Evolutionary conservation across 805 yeast species (phyloP), one percentile per base, ranked within the genome.

Genomic region (Pichia phayaonensis): DNA sequence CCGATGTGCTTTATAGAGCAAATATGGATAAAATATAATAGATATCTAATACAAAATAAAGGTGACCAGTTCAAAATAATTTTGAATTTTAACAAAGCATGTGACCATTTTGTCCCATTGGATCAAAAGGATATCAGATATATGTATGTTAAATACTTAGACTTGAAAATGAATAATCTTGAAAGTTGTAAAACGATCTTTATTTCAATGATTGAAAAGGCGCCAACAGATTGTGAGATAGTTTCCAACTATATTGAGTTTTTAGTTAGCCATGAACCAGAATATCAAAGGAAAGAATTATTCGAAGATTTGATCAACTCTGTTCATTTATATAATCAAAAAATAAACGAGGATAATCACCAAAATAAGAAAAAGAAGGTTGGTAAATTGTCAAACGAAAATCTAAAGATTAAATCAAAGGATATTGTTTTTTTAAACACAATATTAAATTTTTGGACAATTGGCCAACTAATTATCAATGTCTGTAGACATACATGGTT

Each of bases 11-110:
- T 67, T 21, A 70, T 74, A 44, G 80, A 79, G 31, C 70, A 69
- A 16, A 62, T 88, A 20, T 92, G 98, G 98, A 59, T 80, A 18
- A 75, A 75, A 49, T 90, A 85, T 61, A 52, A 79, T 8, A 66
- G 76, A 3, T 89, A 82, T 75, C 59, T 79, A 24, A 65, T 75
- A 22, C 58, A 57, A 2, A 54, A 57, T 53, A 48, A 58, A 3
- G 56, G 60, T 3, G 60, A 75, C 23, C 65, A 75, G 22, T 61
- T 66, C 0, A 43, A 29, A n/a, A 56, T 67, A 18, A 16, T 56
- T 7, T 45, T 51, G 7, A 60, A 79, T 0, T 87, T 83, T 59
- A 65, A 73, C 43, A 71, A 75, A 56, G 90, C 84, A 1, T 66
- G 73, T 40, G 61, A 72, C 51, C 53, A 64, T 50, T 66, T 68